phyloP scores from a whole-genome alignment of 1,139 yeast genomes.

The Candida sp. region DNA sequence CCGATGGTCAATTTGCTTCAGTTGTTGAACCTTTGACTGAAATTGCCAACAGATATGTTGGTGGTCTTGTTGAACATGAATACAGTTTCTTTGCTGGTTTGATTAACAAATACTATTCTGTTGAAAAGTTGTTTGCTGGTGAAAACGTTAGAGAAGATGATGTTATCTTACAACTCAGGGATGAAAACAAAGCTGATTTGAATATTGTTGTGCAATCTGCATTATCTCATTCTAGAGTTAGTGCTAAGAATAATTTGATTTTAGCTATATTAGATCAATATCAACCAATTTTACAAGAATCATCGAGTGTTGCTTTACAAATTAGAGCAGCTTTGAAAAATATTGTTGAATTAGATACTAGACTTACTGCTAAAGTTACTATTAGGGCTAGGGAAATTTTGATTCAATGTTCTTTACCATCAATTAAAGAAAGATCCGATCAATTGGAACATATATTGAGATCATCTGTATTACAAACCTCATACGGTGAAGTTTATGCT shows the following conservation, averaged over 20 bases:
- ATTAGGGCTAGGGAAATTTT: conserved; percentile 93
- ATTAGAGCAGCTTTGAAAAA: conserved; percentile 71
- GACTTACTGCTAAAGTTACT: conserved; percentile 93
- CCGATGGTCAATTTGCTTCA: conserved; percentile 48
- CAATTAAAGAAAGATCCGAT: conserved; percentile 93
- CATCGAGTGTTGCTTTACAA: conserved; percentile 65
- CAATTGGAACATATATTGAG: conserved; percentile 95
- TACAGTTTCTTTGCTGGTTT: conserved; percentile 68
- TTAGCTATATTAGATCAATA: conserved; percentile 81
- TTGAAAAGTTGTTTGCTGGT: conserved; percentile 77
- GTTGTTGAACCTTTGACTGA: conserved; percentile 70
- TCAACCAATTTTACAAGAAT: conserved; percentile 68
- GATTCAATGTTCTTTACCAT: conserved; percentile 95
- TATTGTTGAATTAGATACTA: conserved; percentile 83
- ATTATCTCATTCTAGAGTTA: conserved; percentile 88
- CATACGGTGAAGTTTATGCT: conserved; percentile 79
- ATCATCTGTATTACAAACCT: conserved; percentile 84
- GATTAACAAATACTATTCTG: conserved; percentile 67
- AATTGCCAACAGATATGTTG: conserved; percentile 65
- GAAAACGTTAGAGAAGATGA: conserved; percentile 78
- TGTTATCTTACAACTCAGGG: conserved; percentile 81
- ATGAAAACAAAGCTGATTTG: conserved; percentile 77
- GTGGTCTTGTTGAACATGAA: conserved; percentile 85
- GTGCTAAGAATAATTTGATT: conserved; percentile 87
- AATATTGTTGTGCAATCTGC: conserved; percentile 68